Percentiles rank a stretch among this genome's conserved stretches.
phyloP scores from a whole-genome alignment of 1,284 basidiomycete genomes.

The Heterobasidion parviporum region DNA sequence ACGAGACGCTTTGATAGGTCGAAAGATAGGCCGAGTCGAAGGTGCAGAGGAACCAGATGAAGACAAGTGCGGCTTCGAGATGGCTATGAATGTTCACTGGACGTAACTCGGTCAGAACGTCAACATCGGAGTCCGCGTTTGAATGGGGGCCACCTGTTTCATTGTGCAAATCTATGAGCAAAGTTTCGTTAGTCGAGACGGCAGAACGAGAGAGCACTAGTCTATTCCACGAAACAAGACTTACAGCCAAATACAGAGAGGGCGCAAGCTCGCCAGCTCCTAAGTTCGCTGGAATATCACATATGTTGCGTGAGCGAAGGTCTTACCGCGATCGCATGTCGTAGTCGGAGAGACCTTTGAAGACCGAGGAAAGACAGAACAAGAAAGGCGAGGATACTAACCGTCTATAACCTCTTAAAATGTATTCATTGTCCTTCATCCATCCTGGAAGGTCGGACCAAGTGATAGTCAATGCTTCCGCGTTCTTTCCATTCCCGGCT shows the following conservation, averaged over 20 bases:
- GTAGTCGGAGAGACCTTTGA: background rate
- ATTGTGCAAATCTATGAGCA: slow-evolving; percentile 65
- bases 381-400: slow-evolving; percentile 23
- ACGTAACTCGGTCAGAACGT: background rate
- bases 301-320: background rate
- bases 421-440: slow-evolving; percentile 73
- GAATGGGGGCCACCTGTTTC: slow-evolving; percentile 50
- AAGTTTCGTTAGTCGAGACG: background rate
- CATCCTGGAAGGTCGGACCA: slow-evolving; percentile 61
- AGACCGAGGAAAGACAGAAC: background rate
- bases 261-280: slow-evolving; percentile 58
- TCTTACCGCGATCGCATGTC: background rate
- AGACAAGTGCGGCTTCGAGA: slow-evolving; percentile 67
- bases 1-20: slow-evolving; percentile 42
- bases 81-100: slow-evolving; percentile 89
- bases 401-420: slow-evolving; percentile 67
- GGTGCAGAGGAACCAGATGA: slow-evolving; percentile 51
- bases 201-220: background rate
- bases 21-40: slow-evolving; percentile 42
- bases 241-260: slow-evolving; percentile 67
- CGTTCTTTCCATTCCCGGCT: background rate
- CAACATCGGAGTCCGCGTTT: slow-evolving; percentile 7
- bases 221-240: slow-evolving; percentile 18
- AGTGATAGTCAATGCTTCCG: slow-evolving; percentile 29
- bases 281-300: slow-evolving; percentile 41